Evolutionary conservation across 1,284 basidiomycete genomes (phyloP).

Genomic region (Wallemia ichthyophaga): DNA sequence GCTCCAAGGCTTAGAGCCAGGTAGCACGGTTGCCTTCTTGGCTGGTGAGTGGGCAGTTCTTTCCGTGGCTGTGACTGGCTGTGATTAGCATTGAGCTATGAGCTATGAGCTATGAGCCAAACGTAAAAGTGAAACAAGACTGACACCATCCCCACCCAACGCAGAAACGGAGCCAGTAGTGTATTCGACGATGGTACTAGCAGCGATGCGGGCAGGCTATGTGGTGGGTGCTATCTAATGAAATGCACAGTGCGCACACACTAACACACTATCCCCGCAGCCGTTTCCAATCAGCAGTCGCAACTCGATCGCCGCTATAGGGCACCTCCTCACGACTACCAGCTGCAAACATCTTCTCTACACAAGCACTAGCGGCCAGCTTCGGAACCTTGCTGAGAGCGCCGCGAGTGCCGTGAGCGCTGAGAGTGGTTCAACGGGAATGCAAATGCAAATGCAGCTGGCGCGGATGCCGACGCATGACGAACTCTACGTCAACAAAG

Average conservation of each 20-base stretch:
- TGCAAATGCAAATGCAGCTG: too few relatives aligned
- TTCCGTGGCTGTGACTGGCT: too few relatives aligned
- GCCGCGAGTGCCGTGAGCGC: too few relatives aligned
- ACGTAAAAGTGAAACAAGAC: too few relatives aligned
- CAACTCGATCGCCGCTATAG: background rate
- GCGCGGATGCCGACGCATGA: background rate
- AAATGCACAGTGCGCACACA: background rate
- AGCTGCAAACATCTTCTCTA: background rate
- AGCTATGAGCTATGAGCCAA: too few relatives aligned
- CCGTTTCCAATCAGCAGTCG: background rate
- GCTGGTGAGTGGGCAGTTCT: background rate
- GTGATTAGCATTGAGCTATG: too few relatives aligned
- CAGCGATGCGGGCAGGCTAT: background rate
- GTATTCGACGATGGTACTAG: background rate
- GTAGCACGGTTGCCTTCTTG: background rate
- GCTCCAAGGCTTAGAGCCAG: background rate
- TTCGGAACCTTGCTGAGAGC: background rate
- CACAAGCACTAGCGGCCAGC: background rate
- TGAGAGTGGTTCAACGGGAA: background rate
- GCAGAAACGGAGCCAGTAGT: background rate
- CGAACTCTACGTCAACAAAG: background rate
- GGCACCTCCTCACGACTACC: background rate
- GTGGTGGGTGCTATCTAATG: background rate
- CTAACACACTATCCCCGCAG: background rate
- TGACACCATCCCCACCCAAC: background rate